phyloP scores from a whole-genome alignment of 768 basidiomycete genomes.

The Tubosaeta sp. region DNA sequence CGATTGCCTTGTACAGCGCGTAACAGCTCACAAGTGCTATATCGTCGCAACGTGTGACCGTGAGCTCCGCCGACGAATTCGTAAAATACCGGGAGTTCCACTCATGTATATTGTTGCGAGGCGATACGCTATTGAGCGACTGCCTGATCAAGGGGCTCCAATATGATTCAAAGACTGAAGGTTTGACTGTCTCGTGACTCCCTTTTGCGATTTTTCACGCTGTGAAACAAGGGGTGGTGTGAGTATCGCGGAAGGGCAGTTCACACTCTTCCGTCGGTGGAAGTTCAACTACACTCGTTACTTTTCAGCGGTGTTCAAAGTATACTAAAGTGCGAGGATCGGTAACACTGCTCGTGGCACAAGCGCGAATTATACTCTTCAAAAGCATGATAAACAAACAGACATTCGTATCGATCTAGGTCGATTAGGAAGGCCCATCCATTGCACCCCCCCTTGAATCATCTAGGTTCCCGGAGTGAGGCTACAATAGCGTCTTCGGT shows the following conservation, averaged over 20 bases:
- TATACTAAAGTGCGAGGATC: too few species aligned
- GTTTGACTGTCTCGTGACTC: not conserved
- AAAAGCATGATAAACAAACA: too few species aligned
- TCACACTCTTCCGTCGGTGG: too few species aligned
- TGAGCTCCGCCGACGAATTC: conserved; percentile 85
- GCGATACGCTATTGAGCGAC: conserved; percentile 89
- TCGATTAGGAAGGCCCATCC: too few species aligned
- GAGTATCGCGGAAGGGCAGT: not conserved
- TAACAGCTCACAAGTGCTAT: conserved; percentile 92
- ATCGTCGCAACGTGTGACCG: conserved; percentile 98
- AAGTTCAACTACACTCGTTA: too few species aligned
- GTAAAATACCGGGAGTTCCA: conserved; percentile 90
- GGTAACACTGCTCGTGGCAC: too few species aligned
- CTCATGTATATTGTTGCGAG: conserved; percentile 96
- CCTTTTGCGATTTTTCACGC: conserved; percentile 2
- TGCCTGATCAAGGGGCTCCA: conserved; percentile 94
- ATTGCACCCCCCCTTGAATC: too few species aligned
- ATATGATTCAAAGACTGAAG: conserved; percentile 26
- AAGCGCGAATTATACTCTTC: too few species aligned
- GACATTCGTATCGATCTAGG: too few species aligned
- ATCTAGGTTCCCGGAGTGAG: too few species aligned
- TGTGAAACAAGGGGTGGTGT: not conserved
- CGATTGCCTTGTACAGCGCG: conserved; percentile 95
- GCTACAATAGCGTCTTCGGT: too few species aligned
- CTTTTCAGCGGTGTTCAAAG: too few species aligned